Conservation (phyloP, 768 basidiomycete genomes). For the Kwoniella sp. region DNA sequence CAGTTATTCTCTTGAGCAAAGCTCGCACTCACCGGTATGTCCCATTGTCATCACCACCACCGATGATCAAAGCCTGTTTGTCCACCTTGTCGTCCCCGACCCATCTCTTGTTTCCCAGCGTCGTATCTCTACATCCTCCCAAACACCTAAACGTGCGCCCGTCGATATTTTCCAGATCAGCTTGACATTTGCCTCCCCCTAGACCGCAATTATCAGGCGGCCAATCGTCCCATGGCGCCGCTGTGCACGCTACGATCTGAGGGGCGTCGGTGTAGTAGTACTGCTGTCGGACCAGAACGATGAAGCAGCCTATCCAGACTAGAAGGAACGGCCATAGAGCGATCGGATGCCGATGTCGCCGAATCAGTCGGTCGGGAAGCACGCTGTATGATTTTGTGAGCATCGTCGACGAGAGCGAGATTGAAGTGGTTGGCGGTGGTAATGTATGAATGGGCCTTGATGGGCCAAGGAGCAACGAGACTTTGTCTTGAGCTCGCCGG, state of each 20-base stretch:
- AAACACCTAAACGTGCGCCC: slow-evolving; percentile 35
- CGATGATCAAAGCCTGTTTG: slow-evolving; percentile 35
- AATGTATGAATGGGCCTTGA: slow-evolving; percentile 10
- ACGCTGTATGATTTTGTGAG: slow-evolving; percentile 8
- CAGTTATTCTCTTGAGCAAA: not conserved
- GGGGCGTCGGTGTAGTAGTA: slow-evolving; percentile 32
- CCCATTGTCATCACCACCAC: slow-evolving; percentile 29
- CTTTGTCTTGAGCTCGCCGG: not conserved
- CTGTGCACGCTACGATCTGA: slow-evolving; percentile 30
- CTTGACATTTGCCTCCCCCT: slow-evolving; percentile 33
- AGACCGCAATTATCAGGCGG: slow-evolving; percentile 47
- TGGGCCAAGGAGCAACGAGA: slow-evolving; percentile 17
- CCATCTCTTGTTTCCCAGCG: slow-evolving; percentile 45
- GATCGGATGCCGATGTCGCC: slow-evolving; percentile 4
- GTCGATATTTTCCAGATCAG: slow-evolving; percentile 19
- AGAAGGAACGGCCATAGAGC: slow-evolving; percentile 25
- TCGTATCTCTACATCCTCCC: slow-evolving; percentile 40
- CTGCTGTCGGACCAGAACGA: slow-evolving; percentile 45
- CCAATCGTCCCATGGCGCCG: slow-evolving; percentile 40
- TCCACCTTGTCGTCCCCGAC: slow-evolving; percentile 36
- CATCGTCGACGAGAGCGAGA: slow-evolving; percentile 10
- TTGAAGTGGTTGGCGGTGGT: slow-evolving; percentile 14
- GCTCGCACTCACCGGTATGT: slow-evolving; percentile 39
- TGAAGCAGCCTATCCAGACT: slow-evolving; percentile 38
- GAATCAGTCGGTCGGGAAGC: slow-evolving; percentile 13